Percentiles rank a stretch among this genome's conserved stretches.
These are phyloP conservation scores for Hyaloscypha finlandica DNA, from an alignment of 495 filamentous ascomycete species.

Conservation along the genomic window DNA sequence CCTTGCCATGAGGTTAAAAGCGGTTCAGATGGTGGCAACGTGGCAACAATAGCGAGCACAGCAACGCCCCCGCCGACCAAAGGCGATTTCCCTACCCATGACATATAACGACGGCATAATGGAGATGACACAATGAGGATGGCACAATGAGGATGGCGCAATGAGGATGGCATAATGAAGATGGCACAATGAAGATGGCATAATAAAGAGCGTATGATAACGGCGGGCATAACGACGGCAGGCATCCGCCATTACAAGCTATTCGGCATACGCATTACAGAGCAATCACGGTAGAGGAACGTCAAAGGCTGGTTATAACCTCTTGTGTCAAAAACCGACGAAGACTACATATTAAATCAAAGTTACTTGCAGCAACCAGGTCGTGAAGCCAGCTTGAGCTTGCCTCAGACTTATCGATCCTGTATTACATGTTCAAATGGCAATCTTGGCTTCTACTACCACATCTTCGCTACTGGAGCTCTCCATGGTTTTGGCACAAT, in stretches of 20 bases:
- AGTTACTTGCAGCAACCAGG: conserved; percentile 28
- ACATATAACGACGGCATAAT: conserved; percentile 15
- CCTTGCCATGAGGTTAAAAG: too few species aligned
- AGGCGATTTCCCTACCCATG: neutral
- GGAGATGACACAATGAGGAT: too few species aligned
- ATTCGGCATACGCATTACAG: conserved; percentile 14
- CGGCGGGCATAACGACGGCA: conserved; percentile 10
- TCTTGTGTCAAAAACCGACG: conserved; percentile 19
- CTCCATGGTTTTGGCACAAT: conserved; percentile 29
- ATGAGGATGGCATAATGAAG: too few species aligned
- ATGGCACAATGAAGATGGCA: conserved; percentile 23
- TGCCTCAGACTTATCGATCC: conserved; percentile 27
- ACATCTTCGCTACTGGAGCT: conserved; percentile 27
- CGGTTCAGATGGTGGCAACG: too few species aligned
- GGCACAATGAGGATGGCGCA: too few species aligned
- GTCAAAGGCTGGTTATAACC: conserved; percentile 17
- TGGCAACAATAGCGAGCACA: too few species aligned
- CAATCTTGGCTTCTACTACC: conserved; percentile 19
- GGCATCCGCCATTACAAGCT: conserved; percentile 15
- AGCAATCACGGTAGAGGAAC: conserved; percentile 21
- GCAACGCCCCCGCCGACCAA: too few species aligned
- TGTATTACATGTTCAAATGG: conserved; percentile 27
- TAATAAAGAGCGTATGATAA: conserved; percentile 18
- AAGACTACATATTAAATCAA: conserved; percentile 16
- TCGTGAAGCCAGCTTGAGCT: conserved; percentile 28